phyloP scores from a whole-genome alignment of 371 early-diverging fungal species.

The Circinella minor region DNA sequence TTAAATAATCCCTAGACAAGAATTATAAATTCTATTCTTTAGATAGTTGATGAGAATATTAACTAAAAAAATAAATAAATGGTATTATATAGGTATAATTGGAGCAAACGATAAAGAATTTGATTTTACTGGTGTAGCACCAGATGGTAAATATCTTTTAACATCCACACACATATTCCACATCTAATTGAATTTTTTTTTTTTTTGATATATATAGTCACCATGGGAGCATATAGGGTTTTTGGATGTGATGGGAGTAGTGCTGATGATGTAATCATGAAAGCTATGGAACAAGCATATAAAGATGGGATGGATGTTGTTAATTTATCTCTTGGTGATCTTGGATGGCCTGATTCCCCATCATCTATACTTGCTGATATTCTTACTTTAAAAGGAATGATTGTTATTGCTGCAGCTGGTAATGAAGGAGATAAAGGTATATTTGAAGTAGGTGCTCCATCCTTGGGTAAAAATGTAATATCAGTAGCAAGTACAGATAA shows the following conservation, averaged over 20 bases:
- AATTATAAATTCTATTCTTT: too few species aligned
- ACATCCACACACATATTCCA: background rate
- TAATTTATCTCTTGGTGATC: conserved; percentile 47
- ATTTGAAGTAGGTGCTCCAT: conserved; percentile 65
- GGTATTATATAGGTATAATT: conserved; percentile 50
- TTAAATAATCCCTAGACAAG: too few species aligned
- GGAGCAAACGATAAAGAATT: conserved; percentile 52
- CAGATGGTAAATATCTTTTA: conserved; percentile 41
- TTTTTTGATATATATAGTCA: conserved; percentile 42
- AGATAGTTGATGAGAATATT: too few species aligned
- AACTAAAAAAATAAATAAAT: too few species aligned
- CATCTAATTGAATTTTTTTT: too few species aligned
- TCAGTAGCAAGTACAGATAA: conserved; percentile 82
- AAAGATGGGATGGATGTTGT: conserved; percentile 67
- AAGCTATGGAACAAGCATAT: conserved; percentile 74
- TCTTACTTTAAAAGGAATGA: conserved; percentile 37
- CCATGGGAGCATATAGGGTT: conserved; percentile 69
- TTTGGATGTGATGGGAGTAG: conserved; percentile 81
- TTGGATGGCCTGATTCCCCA: conserved; percentile 53
- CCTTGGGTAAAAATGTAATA: conserved; percentile 62
- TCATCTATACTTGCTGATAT: conserved; percentile 43
- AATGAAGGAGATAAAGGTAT: conserved; percentile 76
- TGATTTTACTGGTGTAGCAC: conserved; percentile 65
- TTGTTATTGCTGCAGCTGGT: conserved; percentile 63
- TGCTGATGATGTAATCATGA: conserved; percentile 73